A percentile compares a stretch with the other conserved stretches of the same genome.
Evolutionary conservation across 1,139 yeast species (phyloP).

Genomic region (Geotrichum cucujoidarum): DNA sequence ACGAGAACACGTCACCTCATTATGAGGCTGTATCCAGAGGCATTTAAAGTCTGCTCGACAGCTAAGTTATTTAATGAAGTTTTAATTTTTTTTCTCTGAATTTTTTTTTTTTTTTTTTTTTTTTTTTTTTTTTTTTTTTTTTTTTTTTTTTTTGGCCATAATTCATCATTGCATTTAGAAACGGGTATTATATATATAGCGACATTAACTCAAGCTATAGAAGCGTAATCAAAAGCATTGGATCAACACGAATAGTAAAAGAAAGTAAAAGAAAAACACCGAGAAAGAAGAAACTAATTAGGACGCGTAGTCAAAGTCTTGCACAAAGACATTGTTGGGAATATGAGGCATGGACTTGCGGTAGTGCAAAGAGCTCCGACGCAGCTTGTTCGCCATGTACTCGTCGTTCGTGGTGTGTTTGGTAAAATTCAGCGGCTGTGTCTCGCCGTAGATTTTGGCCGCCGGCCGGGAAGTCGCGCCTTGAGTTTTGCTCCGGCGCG

Average conservation of each 20-base stretch:
- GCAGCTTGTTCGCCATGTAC: slow-evolving; percentile 2
- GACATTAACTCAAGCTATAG: too few species aligned
- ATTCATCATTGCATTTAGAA: too few species aligned
- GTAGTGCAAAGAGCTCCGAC: background rate
- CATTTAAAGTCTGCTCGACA: too few species aligned
- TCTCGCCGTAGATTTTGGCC: background rate
- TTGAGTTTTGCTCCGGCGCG: background rate
- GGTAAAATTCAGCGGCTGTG: background rate
- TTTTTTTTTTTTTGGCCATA: too few species aligned
- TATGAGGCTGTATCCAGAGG: slow-evolving; percentile 49
- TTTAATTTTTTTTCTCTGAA: too few species aligned
- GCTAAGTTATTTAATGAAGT: too few species aligned
- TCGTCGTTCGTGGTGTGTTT: background rate
- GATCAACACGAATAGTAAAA: background rate
- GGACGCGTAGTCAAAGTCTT: background rate
- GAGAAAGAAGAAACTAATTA: background rate
- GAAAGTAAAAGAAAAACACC: background rate
- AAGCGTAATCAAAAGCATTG: background rate
- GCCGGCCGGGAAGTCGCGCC: background rate
- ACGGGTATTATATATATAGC: too few species aligned
- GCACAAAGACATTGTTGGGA: background rate
- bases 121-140: too few species aligned
- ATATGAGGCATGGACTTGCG: background rate
- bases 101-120: too few species aligned
- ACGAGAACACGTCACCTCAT: slow-evolving; percentile 56